Evolutionary conservation across 2,329 filamentous ascomycete species (phyloP).

Genomic region (Lasiodiplodia sp.): DNA sequence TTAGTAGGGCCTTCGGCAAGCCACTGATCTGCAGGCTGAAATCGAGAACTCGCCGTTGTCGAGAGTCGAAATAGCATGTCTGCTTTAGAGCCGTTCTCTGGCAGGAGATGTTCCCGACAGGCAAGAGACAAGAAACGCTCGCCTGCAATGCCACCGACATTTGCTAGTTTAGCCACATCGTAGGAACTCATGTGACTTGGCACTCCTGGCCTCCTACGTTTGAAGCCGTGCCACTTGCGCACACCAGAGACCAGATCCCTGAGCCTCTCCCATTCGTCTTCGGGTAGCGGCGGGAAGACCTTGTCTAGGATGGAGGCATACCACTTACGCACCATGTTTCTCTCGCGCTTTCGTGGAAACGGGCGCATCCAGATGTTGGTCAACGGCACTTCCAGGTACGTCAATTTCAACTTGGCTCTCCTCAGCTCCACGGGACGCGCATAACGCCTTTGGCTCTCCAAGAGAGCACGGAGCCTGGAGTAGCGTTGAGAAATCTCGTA

Average conservation of each 20-base stretch:
- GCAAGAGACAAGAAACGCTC: constrained; percentile 23
- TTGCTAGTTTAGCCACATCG: constrained; percentile 24
- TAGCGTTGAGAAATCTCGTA: constrained; percentile 41
- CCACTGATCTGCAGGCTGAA: constrained; percentile 8
- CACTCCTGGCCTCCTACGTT: constrained; percentile 34
- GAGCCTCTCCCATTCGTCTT: constrained; percentile 53
- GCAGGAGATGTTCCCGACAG: constrained; percentile 3
- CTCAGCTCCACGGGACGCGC: constrained; percentile 31
- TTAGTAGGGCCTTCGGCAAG: neutral
- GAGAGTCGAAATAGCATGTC: constrained; percentile 15
- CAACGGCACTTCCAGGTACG: constrained; percentile 47
- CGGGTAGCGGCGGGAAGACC: constrained; percentile 54
- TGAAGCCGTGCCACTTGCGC: constrained; percentile 38
- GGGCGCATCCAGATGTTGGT: constrained; percentile 56
- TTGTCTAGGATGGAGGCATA: constrained; percentile 52
- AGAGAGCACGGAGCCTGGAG: constrained; percentile 39
- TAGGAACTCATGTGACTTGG: constrained; percentile 11
- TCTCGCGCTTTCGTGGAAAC: constrained; percentile 54
- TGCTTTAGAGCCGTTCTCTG: constrained; percentile 22
- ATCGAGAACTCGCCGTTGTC: neutral
- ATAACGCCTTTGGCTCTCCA: constrained; percentile 37
- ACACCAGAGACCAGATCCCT: constrained; percentile 48
- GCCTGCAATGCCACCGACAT: constrained; percentile 15
- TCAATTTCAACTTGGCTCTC: constrained; percentile 38
- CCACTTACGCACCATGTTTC: constrained; percentile 53